Percentiles rank a stretch among this genome's conserved stretches.
Conservation (phyloP, 768 basidiomycete species). For the Tulasnella sp. region DNA sequence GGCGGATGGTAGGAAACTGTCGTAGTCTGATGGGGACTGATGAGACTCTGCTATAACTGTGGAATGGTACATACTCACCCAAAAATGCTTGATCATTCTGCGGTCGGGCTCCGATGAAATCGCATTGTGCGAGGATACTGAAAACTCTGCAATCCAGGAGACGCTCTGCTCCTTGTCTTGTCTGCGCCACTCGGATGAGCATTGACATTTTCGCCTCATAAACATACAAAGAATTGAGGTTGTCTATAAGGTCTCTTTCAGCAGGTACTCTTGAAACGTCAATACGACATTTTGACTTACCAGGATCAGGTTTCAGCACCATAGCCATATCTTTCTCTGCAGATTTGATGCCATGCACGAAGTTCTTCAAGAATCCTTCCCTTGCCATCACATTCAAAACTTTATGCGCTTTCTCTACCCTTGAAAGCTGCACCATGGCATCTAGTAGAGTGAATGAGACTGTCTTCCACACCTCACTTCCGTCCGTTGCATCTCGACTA, state of each 20-base stretch:
- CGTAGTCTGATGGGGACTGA: conserved; percentile 42
- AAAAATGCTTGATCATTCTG: conserved; percentile 72
- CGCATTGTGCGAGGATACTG: conserved; percentile 63
- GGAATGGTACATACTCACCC: conserved; percentile 34
- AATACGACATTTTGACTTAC: conserved; percentile 34
- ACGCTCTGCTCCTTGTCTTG: conserved; percentile 69
- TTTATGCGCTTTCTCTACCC: conserved; percentile 51
- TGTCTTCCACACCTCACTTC: conserved; percentile 93
- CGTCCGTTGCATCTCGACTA: conserved; percentile 86
- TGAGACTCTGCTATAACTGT: background rate
- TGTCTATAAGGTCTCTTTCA: conserved; percentile 38
- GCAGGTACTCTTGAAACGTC: background rate
- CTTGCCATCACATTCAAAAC: conserved; percentile 47
- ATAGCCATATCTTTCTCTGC: conserved; percentile 58
- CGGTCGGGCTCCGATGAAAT: conserved; percentile 75
- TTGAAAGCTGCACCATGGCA: conserved; percentile 59
- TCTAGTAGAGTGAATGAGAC: conserved; percentile 86
- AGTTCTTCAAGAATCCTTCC: conserved; percentile 67
- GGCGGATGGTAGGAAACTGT: conserved; percentile 78
- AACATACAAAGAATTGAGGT: conserved; percentile 81
- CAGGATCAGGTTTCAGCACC: conserved; percentile 79
- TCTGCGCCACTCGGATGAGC: conserved; percentile 72
- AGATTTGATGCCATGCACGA: conserved; percentile 76
- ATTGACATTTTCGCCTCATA: conserved; percentile 92
- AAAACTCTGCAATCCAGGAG: conserved; percentile 68